Base-by-base conservation (phyloP, 2,329 filamentous ascomycete species). In the Pochonia chlamydosporia region DNA sequence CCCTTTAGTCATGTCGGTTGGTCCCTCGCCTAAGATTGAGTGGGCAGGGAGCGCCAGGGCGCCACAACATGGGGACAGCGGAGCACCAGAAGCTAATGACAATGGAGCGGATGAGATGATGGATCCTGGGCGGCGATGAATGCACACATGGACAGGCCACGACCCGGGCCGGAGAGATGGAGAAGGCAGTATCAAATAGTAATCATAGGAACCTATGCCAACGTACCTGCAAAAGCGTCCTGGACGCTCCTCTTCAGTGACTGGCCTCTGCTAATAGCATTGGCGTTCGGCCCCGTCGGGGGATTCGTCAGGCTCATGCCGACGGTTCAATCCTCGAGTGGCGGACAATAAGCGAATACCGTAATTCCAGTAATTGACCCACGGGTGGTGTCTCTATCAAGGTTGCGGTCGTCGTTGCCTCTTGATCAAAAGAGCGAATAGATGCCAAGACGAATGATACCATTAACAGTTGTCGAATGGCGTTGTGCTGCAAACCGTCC, bases 241-340 rank as follows among this genome's bases (percentile, higher is more conserved):
- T 82, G 78, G 47, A 79, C 76, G 55, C 72, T 79, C 59, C 79
- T 71, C 67, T 82, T 83, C 46, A 81, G 63, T 24, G 66, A 68
- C 56, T 74, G 73, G 40, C 53, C 50, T 52, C 53, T 31, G 51
- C 69, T 67, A 44, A 65, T 64, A 41, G 66, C 62, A 49, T 70
- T 70, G 48, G 75, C 76, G 35, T 68, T 68, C 45, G 75, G 70
- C 43, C 71, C 73, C 54, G 76, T 73, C 39, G 75, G 64, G 49
- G 75, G 75, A 62, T 79, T 79, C 46, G 73, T 78, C 65, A 73
- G 65, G 67, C 70, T 76, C 76, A 79, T 79, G 37, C 11, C 43
- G 18, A 13, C 11, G 24, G 37, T 23, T 21, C 13, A 20, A 11
- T 9, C n/a, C n/a, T n/a, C n/a, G n/a, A n/a, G n/a, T n/a, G n/a